Evolutionary conservation across 1,284 basidiomycete species (phyloP), one percentile per base, ranked within the genome.

Genomic region (Somion occarium): DNA sequence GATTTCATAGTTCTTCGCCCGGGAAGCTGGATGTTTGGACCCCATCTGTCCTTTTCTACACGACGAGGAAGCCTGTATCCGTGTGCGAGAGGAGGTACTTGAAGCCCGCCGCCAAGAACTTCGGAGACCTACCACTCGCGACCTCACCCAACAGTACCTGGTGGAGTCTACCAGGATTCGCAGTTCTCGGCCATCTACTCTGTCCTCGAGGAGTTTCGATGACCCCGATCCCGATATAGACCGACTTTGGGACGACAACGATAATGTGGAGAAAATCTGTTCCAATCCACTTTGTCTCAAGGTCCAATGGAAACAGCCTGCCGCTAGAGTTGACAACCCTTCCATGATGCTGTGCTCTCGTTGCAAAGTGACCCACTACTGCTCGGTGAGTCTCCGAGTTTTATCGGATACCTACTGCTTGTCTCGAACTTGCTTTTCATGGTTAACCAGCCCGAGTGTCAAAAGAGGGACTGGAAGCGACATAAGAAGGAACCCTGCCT

Each of bases 1-100:
- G n/a, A n/a, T n/a, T n/a, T n/a, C n/a, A n/a, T n/a, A 62, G 60
- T 63, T 55, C 48, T 63, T 60, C 34, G 61, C 58, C 12, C 45
- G 56, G 11, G 53, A 59, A 39, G 30, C 56, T 13, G 61, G 62
- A 5, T 64, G 61, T 51, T 45, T 60, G 11, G 49, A 61, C 43
- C 42, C 52, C 1, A n/a, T 38, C 48, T 64, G 64, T 43, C 56
- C 58, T 23, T 61, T 61, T 47, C 54, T 61, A 48, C 44, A 66
- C 61, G 46, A 61, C 46, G 68, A 46, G 38, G 52, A 48, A 25
- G 48, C 52, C 9, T 54, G 53, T 20, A 38, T 48, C 15, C 30
- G 37, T 4, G 56, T 55, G 34, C 45, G 55, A 11, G 53, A 53
- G 37, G 37, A 39, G 24, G 57, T 59, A 11, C 53, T 57, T 30